Evolutionary conservation across 495 filamentous ascomycete species (phyloP), one percentile per base, ranked within the genome.

Genomic region (Penicillium diatomitis): DNA sequence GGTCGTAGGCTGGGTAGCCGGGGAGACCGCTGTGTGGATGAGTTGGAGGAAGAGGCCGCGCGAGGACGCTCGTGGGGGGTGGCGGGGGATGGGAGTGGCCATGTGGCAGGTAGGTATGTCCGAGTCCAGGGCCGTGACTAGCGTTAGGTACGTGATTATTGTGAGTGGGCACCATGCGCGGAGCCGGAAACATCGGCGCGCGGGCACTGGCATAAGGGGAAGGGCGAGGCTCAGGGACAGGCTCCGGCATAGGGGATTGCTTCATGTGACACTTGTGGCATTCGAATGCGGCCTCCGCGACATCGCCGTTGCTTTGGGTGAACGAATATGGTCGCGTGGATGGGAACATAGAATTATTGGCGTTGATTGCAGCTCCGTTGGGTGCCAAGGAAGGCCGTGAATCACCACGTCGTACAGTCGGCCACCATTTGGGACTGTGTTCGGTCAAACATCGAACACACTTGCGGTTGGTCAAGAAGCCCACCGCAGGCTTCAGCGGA

Each of bases 241-340:
- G 58, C 38, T 74, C 69, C 2, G 69, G 54, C 4, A 59, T 49
- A 28, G 54, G 51, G 2, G 60, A 56, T 34, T 68, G 68, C 56
- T 72, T 73, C 41, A 77, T 50, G 53, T 77, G 70, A 48, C 75
- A 79, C 50, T 76, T 77, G 54, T 79, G 75, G 51, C 75, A 78
- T 56, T 75, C 71, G 32, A 68, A 71, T 3, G 53, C 39, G 5
- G 45, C 31, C 48, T 60, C 57, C 31, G 41, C 49, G 43, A 12
- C 35, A 32, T 71, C 65, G 2, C 66, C 68, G 49, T 68, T 69
- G 28, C 59, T 45, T 20, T 63, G 66, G 32, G 55, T 39, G 10
- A 65, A 58, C n/a, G 54, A 47, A 20, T 20, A 20, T 32, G 52
- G 47, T 31, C 49, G 63, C 32, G 58, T 53, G 20, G 62, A 50